These are phyloP conservation scores for Cardamine chenopodiifolia DNA, from an alignment of 345 rosid species.

Conservation along the genomic window DNA sequence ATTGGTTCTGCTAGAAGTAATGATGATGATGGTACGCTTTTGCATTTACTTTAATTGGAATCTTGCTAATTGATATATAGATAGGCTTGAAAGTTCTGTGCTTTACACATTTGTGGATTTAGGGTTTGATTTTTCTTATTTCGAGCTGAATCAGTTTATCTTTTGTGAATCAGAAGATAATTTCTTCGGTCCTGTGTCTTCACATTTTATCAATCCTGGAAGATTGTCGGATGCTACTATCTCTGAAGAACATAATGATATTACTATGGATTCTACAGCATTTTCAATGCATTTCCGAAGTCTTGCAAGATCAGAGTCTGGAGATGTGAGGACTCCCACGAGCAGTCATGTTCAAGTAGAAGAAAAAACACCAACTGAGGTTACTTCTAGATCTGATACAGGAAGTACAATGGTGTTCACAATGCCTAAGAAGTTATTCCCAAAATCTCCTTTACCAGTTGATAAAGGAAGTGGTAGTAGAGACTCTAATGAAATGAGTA, in stretches of 20 bases:
- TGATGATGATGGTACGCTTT: constrained; percentile 59
- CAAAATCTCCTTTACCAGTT: constrained; percentile 38
- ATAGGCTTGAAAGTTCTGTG: background rate
- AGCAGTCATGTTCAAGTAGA: constrained; percentile 44
- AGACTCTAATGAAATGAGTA: constrained; percentile 89
- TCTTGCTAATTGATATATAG: constrained; percentile 12
- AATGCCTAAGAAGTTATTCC: constrained; percentile 51
- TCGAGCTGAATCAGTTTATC: constrained; percentile 27
- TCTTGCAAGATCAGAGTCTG: constrained; percentile 70
- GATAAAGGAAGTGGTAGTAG: constrained; percentile 59
- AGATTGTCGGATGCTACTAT: constrained; percentile 66
- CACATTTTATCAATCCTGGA: constrained; percentile 75
- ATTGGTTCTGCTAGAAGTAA: constrained; percentile 67
- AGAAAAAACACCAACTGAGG: constrained; percentile 60
- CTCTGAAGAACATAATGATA: constrained; percentile 71
- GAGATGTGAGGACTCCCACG: constrained; percentile 58
- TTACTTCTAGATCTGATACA: constrained; percentile 47
- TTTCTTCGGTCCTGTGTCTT: constrained; percentile 89
- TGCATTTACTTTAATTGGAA: background rate
- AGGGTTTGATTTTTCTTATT: background rate
- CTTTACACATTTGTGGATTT: background rate
- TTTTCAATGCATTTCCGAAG: constrained; percentile 92
- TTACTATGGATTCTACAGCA: constrained; percentile 92
- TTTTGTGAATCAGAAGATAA: constrained; percentile 52
- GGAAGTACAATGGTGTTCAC: constrained; percentile 69